A percentile compares a stretch with the other conserved stretches of the same genome.
These are phyloP conservation scores for Jatropha multifida DNA, from an alignment of 441 rosid genomes.

Conservation along the genomic window DNA sequence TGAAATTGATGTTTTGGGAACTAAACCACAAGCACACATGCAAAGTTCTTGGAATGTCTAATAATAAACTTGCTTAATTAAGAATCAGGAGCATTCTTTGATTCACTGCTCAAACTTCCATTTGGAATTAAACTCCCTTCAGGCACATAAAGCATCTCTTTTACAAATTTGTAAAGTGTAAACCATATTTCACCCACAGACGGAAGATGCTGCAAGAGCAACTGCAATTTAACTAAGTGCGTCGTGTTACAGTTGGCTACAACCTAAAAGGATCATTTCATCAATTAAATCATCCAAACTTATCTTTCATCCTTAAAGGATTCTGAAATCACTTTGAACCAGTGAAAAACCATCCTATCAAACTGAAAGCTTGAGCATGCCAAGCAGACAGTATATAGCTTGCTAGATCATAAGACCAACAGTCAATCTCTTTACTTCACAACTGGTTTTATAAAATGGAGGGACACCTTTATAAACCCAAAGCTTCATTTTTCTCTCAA, in stretches of 20 bases:
- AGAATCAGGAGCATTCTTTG: not conserved
- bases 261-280: not conserved
- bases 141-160: not conserved
- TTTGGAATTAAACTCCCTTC: not conserved
- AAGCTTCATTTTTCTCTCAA: too few relatives aligned
- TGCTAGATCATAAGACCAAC: not conserved
- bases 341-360: constrained; percentile 1
- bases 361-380: not conserved
- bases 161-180: not conserved
- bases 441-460: not conserved
- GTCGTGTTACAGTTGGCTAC: not conserved
- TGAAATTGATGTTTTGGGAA: not conserved
- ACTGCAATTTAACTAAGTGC: not conserved
- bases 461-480: not conserved
- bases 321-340: not conserved
- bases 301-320: not conserved
- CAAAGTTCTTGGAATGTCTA: not conserved
- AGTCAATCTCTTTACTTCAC: not conserved
- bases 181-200: not conserved
- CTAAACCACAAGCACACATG: not conserved
- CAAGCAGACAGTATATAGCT: not conserved
- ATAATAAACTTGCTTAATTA: not conserved
- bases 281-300: not conserved
- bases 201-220: not conserved
- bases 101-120: constrained; percentile 1